Conservation (phyloP, 495 filamentous ascomycete genomes). For the Cercophora samala region DNA sequence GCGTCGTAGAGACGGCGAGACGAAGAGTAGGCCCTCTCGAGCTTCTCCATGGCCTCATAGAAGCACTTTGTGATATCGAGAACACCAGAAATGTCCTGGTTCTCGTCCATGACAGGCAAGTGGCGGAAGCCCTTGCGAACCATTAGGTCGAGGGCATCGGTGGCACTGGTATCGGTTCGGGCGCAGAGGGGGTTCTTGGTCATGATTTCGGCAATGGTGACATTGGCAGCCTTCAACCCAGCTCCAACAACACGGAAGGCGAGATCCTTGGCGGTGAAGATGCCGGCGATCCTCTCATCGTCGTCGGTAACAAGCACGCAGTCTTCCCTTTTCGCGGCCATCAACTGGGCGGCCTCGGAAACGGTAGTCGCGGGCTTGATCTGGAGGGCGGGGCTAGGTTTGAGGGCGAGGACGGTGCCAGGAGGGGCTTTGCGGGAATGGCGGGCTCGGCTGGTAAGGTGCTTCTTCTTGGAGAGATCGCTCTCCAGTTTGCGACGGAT, state of each 20-base stretch:
- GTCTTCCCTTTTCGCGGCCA: constrained; percentile 98
- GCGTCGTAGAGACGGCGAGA: constrained; percentile 96
- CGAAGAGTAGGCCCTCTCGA: constrained; percentile 94
- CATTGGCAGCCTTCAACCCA: constrained; percentile 82
- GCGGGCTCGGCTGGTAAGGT: constrained; percentile 67
- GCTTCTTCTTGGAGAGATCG: constrained; percentile 96
- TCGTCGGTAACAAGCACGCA: constrained; percentile 99
- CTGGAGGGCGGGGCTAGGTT: constrained; percentile 91
- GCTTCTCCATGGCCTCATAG: constrained; percentile 99
- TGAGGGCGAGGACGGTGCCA: constrained; percentile 90
- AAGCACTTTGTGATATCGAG: constrained; percentile 99
- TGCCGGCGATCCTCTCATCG: constrained; percentile 94
- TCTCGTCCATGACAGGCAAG: constrained; percentile 98
- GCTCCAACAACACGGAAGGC: constrained; percentile 94
- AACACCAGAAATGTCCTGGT: constrained; percentile 97
- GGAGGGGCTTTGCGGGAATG: constrained; percentile 90
- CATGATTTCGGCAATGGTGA: constrained; percentile 98
- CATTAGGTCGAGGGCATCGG: constrained; percentile 96
- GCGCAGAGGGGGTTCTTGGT: constrained; percentile 98
- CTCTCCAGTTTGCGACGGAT: constrained; percentile 95
- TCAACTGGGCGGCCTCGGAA: constrained; percentile 93
- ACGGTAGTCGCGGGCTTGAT: constrained; percentile 96
- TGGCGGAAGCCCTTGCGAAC: constrained; percentile 97
- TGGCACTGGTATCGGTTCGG: constrained; percentile 95
- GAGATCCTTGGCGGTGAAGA: constrained; percentile 98